Conservation (phyloP, 2,329 filamentous ascomycete genomes). For the Fusarium poae region DNA sequence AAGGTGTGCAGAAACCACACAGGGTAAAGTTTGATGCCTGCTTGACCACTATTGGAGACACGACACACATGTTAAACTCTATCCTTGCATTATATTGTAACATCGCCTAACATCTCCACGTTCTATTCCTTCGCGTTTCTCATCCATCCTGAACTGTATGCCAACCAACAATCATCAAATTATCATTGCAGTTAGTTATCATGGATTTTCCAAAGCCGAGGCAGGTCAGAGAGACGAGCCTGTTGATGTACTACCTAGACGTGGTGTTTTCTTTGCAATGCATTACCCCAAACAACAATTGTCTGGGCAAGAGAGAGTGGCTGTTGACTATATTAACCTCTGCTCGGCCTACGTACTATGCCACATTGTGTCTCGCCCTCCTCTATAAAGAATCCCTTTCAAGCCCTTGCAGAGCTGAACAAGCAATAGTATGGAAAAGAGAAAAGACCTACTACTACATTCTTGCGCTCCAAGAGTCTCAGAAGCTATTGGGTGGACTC, state of each 20-base stretch:
- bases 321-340: background rate
- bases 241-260: conserved; percentile 1
- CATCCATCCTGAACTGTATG: background rate
- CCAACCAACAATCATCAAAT: background rate
- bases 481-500: background rate
- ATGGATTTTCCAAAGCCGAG: conserved; percentile 2
- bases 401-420: background rate
- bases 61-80: background rate
- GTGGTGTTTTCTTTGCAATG: background rate
- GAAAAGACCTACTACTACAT: conserved; percentile 1
- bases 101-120: background rate
- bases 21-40: background rate
- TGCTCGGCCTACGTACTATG: background rate
- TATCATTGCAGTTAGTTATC: background rate
- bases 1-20: background rate
- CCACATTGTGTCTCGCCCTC: background rate
- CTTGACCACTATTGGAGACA: background rate
- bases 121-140: background rate
- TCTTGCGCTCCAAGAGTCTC: conserved; percentile 1
- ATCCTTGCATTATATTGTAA: background rate
- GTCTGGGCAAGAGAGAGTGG: background rate
- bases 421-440: background rate
- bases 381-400: background rate
- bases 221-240: background rate
- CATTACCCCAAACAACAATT: background rate